A percentile compares a stretch with the other conserved stretches of the same genome.
These are phyloP conservation scores for Colletotrichum lini DNA, from an alignment of 2,329 filamentous ascomycete species.

Conservation along the genomic window DNA sequence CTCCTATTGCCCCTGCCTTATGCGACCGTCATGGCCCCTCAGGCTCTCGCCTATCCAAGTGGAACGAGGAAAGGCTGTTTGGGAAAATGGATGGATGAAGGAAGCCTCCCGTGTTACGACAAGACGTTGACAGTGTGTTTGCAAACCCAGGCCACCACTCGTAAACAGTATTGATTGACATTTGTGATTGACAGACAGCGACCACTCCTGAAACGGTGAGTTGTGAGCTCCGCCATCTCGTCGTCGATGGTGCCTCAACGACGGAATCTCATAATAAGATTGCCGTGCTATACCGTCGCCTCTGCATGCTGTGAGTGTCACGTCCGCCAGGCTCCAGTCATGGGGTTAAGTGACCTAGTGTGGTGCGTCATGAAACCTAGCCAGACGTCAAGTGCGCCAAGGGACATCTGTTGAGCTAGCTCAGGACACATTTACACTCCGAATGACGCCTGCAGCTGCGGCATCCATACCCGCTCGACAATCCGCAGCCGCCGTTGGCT, in stretches of 20 bases:
- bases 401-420: slow-evolving; percentile 17
- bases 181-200: no score
- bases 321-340: slow-evolving; percentile 6
- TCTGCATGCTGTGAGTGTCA: not conserved
- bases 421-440: not conserved
- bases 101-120: no score
- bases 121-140: not conserved
- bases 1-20: slow-evolving; percentile 29
- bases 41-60: not conserved
- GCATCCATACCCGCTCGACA: not conserved
- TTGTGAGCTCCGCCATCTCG: not conserved
- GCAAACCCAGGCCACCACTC: not conserved
- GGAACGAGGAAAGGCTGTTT: not conserved
- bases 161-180: not conserved
- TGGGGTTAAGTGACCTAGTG: slow-evolving; percentile 8
- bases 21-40: not conserved
- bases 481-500: not conserved
- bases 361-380: slow-evolving; percentile 25
- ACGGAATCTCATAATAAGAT: slow-evolving; percentile 3
- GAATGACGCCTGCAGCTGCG: not conserved
- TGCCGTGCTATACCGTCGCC: not conserved
- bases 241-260: slow-evolving; percentile 13
- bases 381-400: slow-evolving; percentile 6
- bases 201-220: not conserved
- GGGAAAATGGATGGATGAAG: not conserved